Evolutionary conservation across 352 stramenopile genomes (phyloP), one percentile per base, ranked within the genome.

Genomic region (Nothophytophthora sp.): DNA sequence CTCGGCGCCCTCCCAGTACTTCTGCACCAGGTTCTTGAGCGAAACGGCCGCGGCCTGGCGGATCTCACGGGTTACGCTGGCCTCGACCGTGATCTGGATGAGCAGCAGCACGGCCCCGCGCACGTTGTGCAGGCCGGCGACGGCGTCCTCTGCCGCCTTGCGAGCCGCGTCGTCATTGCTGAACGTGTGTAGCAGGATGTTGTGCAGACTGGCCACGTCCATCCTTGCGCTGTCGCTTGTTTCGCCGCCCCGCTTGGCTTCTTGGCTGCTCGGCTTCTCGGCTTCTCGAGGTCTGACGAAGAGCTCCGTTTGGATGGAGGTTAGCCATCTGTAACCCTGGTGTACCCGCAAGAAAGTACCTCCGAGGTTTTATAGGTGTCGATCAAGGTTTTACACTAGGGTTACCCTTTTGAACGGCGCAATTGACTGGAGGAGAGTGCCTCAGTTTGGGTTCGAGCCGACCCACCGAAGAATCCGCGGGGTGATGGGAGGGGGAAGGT

Each of bases 1-100:
- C 42, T 90, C 70, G 7, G 60, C 50, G 30, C 79, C 90, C 36
- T 97, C 84, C 95, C 95, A 98, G 57, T 96, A 96, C 75, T 97
- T 96, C 25, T 96, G 77, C 51, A 97, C 96, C 23, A 98, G 82
- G 74, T 98, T 98, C 73, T 98, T 98, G 28, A 98, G 75, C 65
- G 95, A 88, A 63, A 98, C 96, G 37, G 92, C 90, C 24, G 92
- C 93, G 13, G 92, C 95, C 63, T 98, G 93, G 34, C 95, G 85
- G 37, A 98, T 86, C 53, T 93, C 83, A 37, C 74, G 77, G 36
- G 79, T 79, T 37, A 92, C 81, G 18, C 58, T 72, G 40, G 76
- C 65, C 53, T 88, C 80, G 35, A 86, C 77, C 3, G 84, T 79
- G 61, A 92, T 86, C 73, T 94, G 81, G 35, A 92, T 70, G 16